Percentiles rank a stretch among this genome's conserved stretches.
Conservation (phyloP, 306 rosid genomes). For the Lablab purpureus region DNA sequence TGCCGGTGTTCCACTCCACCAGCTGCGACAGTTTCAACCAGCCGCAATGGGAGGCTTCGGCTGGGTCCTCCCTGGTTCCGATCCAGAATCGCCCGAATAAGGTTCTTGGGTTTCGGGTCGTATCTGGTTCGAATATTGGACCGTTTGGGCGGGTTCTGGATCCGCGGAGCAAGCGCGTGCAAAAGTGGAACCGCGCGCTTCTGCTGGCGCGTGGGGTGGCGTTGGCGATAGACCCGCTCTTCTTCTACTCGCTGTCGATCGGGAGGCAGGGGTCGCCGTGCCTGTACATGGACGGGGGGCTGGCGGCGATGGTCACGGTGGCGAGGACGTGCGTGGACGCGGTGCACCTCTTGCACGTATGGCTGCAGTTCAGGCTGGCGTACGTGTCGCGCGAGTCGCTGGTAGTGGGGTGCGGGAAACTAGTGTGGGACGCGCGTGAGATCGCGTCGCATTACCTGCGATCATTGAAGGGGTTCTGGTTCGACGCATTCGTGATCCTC, state of each 20-base stretch:
- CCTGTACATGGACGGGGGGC: conserved; percentile 86
- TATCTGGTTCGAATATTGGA: conserved; percentile 22
- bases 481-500: conserved; percentile 87
- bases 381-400: conserved; percentile 90
- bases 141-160: conserved; percentile 71
- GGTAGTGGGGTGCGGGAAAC: conserved; percentile 96
- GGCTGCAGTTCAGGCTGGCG: conserved; percentile 89
- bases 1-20: conserved; percentile 92
- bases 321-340: conserved; percentile 76
- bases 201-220: conserved; percentile 89
- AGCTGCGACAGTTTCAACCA: conserved; percentile 78
- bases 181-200: conserved; percentile 80
- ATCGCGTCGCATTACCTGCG: conserved; percentile 77
- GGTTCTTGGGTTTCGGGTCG: neutral
- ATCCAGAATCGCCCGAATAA: conserved; percentile 58
- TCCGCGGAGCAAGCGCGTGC: conserved; percentile 90
- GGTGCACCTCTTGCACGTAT: conserved; percentile 76
- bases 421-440: conserved; percentile 92
- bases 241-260: conserved; percentile 88
- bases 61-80: conserved; percentile 81
- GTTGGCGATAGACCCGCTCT: conserved; percentile 87
- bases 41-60: conserved; percentile 94
- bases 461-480: conserved; percentile 90
- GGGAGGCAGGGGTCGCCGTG: conserved; percentile 89
- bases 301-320: conserved; percentile 80